phyloP scores from a whole-genome alignment of 1,284 basidiomycete genomes.

The Melampsora larici-populina region DNA sequence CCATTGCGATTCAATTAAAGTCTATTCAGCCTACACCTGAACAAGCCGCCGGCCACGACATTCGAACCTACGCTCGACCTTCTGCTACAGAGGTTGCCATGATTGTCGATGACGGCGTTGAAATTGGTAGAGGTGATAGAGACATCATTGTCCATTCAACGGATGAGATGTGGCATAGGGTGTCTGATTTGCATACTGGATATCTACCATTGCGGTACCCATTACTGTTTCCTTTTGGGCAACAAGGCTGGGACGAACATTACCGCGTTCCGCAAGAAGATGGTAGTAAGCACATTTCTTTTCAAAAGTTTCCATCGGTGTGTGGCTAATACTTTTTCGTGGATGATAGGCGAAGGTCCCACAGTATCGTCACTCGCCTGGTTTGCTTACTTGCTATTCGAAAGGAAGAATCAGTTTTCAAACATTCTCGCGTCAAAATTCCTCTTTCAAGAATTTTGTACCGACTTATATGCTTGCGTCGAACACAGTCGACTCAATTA shows the following conservation, averaged over 20 bases:
- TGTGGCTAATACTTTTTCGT: too few species aligned
- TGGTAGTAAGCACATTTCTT: too few species aligned
- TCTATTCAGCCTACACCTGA: background rate
- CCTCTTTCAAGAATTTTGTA: conserved; percentile 4
- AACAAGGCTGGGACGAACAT: background rate
- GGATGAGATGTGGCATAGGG: background rate
- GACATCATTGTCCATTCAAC: too few species aligned
- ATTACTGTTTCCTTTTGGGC: conserved; percentile 4
- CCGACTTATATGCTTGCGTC: conserved; percentile 18
- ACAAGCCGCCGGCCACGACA: background rate
- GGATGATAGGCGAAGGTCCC: too few species aligned
- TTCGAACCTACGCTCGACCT: background rate
- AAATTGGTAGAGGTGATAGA: too few species aligned
- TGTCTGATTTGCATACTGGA: background rate
- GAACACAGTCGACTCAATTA: background rate
- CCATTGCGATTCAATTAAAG: background rate
- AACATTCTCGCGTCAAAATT: background rate
- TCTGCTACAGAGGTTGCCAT: background rate
- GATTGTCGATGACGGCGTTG: background rate
- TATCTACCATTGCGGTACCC: conserved; percentile 13
- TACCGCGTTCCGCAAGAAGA: too few species aligned
- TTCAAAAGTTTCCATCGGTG: too few species aligned
- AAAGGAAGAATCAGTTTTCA: background rate
- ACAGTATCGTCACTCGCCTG: background rate
- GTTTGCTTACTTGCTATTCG: conserved; percentile 12